Percentiles rank a stretch among this genome's conserved stretches.
Conservation (phyloP, 106 monocot species). For the Gastrodia elata region DNA sequence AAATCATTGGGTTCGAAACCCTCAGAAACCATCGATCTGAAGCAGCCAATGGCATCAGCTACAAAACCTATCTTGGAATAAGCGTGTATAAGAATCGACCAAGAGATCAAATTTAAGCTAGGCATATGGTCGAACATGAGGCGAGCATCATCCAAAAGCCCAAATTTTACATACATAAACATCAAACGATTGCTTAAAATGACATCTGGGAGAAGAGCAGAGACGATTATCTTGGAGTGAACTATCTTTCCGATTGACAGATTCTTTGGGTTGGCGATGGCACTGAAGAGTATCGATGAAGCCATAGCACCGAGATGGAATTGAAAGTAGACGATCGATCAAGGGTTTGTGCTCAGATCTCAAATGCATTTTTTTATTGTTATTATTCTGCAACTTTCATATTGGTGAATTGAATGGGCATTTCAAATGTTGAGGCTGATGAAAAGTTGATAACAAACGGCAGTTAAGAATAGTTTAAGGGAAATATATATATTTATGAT, state of each 20-base stretch:
- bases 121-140: constrained; percentile 21
- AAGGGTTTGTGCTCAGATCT: not conserved
- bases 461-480: too few relatives aligned
- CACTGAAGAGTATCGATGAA: not conserved
- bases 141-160: constrained; percentile 11
- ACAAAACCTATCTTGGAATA: not conserved
- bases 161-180: constrained; percentile 2
- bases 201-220: constrained; percentile 14
- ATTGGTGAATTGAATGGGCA: too few relatives aligned
- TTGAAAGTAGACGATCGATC: not conserved
- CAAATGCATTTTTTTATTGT: not conserved
- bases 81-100: constrained; percentile 15
- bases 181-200: constrained; percentile 15
- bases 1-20: constrained; percentile 11
- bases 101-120: constrained; percentile 9
- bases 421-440: too few relatives aligned
- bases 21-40: constrained; percentile 13
- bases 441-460: too few relatives aligned
- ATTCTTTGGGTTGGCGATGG: not conserved
- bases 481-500: too few relatives aligned
- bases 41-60: constrained; percentile 2
- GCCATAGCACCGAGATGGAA: not conserved
- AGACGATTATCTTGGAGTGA: constrained; percentile 6
- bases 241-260: not conserved
- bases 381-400: too few relatives aligned